Evolutionary conservation across 805 yeast genomes (phyloP).

Genomic region (Wickerhamomyces bovis): DNA sequence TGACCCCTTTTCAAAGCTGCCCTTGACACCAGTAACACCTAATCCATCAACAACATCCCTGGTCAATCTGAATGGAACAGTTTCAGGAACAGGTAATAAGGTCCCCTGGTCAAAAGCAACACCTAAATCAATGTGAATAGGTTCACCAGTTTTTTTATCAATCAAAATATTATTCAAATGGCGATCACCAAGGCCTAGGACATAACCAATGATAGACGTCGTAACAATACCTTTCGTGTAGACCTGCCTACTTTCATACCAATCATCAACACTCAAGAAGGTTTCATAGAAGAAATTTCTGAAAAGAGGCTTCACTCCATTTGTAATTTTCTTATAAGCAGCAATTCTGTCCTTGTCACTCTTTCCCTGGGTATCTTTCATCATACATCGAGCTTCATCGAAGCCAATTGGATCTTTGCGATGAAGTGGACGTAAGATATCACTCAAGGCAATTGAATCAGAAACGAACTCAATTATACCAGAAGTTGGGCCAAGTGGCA

Average conservation of each 20-base stretch:
- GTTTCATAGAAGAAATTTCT: constrained; percentile 63
- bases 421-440: constrained; percentile 64
- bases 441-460: constrained; percentile 65
- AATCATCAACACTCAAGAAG: constrained; percentile 59
- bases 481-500: constrained; percentile 81
- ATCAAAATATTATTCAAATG: constrained; percentile 86
- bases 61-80: constrained; percentile 89
- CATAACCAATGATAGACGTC: constrained; percentile 78
- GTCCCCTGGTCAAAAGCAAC: constrained; percentile 95
- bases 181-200: constrained; percentile 91
- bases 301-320: constrained; percentile 58
- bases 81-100: constrained; percentile 78
- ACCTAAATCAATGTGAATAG: constrained; percentile 93
- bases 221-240: constrained; percentile 81
- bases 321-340: constrained; percentile 41
- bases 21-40: constrained; percentile 82
- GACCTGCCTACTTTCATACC: constrained; percentile 61
- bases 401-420: constrained; percentile 40
- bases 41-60: constrained; percentile 89
- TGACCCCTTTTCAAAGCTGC: constrained; percentile 66
- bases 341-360: constrained; percentile 37
- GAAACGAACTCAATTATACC: constrained; percentile 91
- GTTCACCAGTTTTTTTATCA: constrained; percentile 82
- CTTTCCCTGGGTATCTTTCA: constrained; percentile 52
- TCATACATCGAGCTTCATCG: constrained; percentile 54